Evolutionary conservation across 2,329 filamentous ascomycete genomes (phyloP), one percentile per base, ranked within the genome.

Genomic region (Drechslerella dactyloides): DNA sequence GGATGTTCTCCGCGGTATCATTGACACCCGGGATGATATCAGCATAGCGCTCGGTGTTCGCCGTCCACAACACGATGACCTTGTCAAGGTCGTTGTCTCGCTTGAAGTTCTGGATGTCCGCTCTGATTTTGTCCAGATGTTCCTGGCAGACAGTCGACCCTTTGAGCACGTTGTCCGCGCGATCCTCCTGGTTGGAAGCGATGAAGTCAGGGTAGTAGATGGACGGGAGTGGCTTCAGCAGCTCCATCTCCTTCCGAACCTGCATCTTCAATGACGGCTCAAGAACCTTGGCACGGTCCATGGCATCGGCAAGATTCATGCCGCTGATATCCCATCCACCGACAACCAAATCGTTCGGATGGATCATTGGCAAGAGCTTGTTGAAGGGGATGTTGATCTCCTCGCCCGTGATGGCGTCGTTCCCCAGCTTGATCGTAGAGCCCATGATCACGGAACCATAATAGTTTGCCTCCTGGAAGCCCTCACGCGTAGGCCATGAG

Each of bases 121-220:
- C 85, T 78, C 93, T 92, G 78, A 99, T 89, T 80, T 93, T 86
- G 83, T 97, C 92, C 53, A 99, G 91, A 79, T 99, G 94, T 65
- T 87, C 91, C 81, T 83, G 88, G 83, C 94, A 96, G 81, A 84
- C 85, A 35, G 35, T 51, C 8, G 40, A 30, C 58, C 94, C 94
- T 74, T 89, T 83, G 54, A 97, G 81, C 74, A 96, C 78, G 78
- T 99, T 97, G 82, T 99, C 92, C 75, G 93, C 94, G 78, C 94
- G 90, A 78, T 93, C 92, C 81, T 94, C 93, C 83, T 99, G 94
- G 84, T 99, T 99, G 79, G 94, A 90, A 75, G 94, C 94, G 79
- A 99, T 99, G 84, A 99, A 99, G 82, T 97, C 94, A 0, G 94
- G 94, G 81, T 99, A 99, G 86, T 99, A 99, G 82, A 97, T 90